Evolutionary conservation across 768 basidiomycete species (phyloP).

Genomic region (Boletus reticulatus): DNA sequence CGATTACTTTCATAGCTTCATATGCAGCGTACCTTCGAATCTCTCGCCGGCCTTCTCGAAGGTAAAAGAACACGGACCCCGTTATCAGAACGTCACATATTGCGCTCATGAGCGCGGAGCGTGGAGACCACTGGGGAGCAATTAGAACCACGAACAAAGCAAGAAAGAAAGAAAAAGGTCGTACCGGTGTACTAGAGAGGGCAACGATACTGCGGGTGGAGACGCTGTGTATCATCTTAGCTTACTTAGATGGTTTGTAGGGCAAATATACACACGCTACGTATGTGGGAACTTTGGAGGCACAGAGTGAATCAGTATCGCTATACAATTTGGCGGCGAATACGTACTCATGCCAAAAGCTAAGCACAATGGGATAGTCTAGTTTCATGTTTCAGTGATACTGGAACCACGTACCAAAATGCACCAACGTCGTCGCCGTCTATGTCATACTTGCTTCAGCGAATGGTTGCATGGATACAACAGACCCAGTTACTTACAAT

Average conservation of each 20-base stretch:
- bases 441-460: background rate
- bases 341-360: slow-evolving; percentile 8
- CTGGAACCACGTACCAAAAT: slow-evolving; percentile 1
- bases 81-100: slow-evolving; percentile 17
- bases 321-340: background rate
- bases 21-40: slow-evolving; percentile 1
- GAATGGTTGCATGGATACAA: background rate
- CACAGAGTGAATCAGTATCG: background rate
- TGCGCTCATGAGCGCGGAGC: slow-evolving; percentile 28
- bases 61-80: slow-evolving; percentile 20
- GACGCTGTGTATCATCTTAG: background rate
- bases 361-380: background rate
- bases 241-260: too few species aligned
- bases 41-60: slow-evolving; percentile 13
- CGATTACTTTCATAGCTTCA: too few species aligned
- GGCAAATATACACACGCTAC: background rate
- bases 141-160: background rate
- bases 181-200: background rate
- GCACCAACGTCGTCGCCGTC: background rate
- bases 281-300: background rate
- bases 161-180: background rate
- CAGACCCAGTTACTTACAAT: background rate
- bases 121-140: slow-evolving; percentile 10
- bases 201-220: background rate
- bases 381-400: background rate